Conservation (phyloP, 768 basidiomycete species). For the Amanita rubescens region DNA sequence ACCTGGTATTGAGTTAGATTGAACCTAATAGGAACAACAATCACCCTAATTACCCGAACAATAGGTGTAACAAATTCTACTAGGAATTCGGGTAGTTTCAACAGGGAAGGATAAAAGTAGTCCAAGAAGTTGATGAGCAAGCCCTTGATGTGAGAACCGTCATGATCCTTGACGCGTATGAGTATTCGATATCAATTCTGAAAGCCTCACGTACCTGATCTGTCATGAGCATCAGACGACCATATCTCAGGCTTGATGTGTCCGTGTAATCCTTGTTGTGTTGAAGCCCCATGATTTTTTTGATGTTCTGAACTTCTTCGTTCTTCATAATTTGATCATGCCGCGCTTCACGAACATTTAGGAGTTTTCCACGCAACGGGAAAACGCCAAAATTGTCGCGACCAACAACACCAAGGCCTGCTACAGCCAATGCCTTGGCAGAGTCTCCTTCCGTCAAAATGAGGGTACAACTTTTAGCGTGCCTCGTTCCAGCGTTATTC, state of each 20-base stretch:
- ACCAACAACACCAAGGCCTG: constrained; percentile 90
- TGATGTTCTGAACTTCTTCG: constrained; percentile 93
- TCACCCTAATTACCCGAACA: constrained; percentile 59
- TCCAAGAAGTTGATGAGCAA: constrained; percentile 97
- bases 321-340: constrained; percentile 99
- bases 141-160: constrained; percentile 99
- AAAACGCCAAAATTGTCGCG: constrained; percentile 98
- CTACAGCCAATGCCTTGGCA: constrained; percentile 93
- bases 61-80: constrained; percentile 99
- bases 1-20: constrained; percentile 34
- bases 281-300: constrained; percentile 95
- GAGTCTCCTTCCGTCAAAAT: constrained; percentile 99
- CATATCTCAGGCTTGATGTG: constrained; percentile 72
- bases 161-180: constrained; percentile 73
- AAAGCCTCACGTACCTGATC: constrained; percentile 67
- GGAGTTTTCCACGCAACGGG: constrained; percentile 90
- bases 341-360: constrained; percentile 95
- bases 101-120: constrained; percentile 91
- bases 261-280: constrained; percentile 85
- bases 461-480: constrained; percentile 80
- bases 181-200: neutral
- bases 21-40: neutral
- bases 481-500: constrained; percentile 88
- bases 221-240: constrained; percentile 98
- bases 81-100: constrained; percentile 85